Base-by-base conservation (phyloP, 139 green algal species). In the Micromonas commoda region DNA sequence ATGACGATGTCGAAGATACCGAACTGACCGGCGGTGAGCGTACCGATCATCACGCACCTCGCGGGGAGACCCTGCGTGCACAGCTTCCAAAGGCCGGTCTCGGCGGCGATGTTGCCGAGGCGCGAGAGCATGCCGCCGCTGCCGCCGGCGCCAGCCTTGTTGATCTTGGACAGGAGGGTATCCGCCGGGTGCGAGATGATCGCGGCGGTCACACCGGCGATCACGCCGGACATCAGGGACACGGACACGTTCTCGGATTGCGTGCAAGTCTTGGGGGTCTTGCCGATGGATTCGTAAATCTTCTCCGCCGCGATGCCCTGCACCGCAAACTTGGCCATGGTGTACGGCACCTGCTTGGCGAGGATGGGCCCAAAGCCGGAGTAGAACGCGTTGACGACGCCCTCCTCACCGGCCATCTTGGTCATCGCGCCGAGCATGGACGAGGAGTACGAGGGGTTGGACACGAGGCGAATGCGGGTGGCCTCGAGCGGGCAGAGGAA, bases 241-340 rank as follows among this genome's bases (percentile, higher is more conserved):
- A 89, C 85, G 51, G 74, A 80, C 21, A 73, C 29, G 73, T 86
- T 78, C 5, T 77, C 76, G 29, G 53, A 38, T 51, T 71, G 76
- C 31, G 69, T 76, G 79, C 82, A 85, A 38, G 86, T 69, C 34
- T 71, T 71, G 34, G 82, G 82, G 37, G 73, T 84, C 24, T 81
- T 80, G 24, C 81, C 75, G 28, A 86, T 73, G 60, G 78, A 66
- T 28, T 81, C 61, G 77, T 88, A 88, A 64, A 88, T 78, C 28
- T 73, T 45, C 63, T 85, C 83, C 29, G 82, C 83, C 24, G 80
- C 82, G 31, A 64, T 66, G 54, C 82, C 83, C 73, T 85, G 45
- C 67, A 81, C 84, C 5, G 77, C 85, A 71, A 89, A 89, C 79
- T 89, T 89, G 45, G 84, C 84, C 85, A 89, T 89, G 9, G 85